Conservation (phyloP, 345 rosid genomes). For the Populus alba region DNA sequence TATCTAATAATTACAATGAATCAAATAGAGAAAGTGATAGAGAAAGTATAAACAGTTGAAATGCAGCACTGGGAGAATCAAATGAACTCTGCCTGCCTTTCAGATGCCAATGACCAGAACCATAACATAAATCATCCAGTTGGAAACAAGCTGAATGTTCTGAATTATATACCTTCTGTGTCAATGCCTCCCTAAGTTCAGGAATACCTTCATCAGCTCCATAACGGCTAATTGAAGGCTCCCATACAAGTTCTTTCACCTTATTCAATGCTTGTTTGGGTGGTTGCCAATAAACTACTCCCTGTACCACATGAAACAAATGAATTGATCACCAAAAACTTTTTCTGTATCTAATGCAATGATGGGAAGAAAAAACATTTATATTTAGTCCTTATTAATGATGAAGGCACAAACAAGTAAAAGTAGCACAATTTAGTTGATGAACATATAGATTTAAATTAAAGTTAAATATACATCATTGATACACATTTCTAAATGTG, state of each 20-base stretch:
- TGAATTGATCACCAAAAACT: slow-evolving; percentile 3
- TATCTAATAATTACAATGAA: not conserved
- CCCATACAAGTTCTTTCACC: slow-evolving; percentile 79
- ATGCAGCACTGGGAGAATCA: slow-evolving; percentile 2
- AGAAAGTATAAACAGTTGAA: not conserved
- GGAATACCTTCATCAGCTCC: slow-evolving; percentile 93
- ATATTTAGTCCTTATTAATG: not conserved
- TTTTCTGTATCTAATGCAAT: not conserved
- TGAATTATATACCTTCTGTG: slow-evolving; percentile 45
- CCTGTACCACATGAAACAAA: slow-evolving; percentile 41
- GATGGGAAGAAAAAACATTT: not conserved
- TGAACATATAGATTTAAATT: not conserved
- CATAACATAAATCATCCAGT: not conserved
- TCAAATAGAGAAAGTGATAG: no score
- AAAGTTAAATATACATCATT: not conserved
- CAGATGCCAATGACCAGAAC: slow-evolving; percentile 5
- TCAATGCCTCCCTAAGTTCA: slow-evolving; percentile 67
- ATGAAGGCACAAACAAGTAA: not conserved
- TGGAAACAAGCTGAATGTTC: not conserved
- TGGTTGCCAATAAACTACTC: slow-evolving; percentile 94
- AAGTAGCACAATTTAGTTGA: not conserved
- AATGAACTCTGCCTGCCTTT: slow-evolving; percentile 5
- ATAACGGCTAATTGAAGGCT: slow-evolving; percentile 68
- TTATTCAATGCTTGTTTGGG: slow-evolving; percentile 70
- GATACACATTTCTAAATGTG: not conserved